Evolutionary conservation across 345 rosid genomes (phyloP), one percentile per base, ranked within the genome.

Genomic region (Eucalyptus caleyi): DNA sequence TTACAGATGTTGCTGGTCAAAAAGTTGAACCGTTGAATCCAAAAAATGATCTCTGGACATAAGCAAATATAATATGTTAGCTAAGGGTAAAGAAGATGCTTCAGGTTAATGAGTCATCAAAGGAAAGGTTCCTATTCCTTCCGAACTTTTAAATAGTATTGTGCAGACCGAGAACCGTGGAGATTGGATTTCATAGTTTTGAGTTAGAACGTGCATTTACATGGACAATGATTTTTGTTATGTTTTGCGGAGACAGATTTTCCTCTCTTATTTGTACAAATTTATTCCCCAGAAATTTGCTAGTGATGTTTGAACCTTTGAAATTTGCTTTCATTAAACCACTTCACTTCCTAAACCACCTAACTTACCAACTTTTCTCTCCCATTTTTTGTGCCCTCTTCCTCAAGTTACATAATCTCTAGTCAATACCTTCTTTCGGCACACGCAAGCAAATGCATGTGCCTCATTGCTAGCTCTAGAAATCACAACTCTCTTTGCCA

Each of bases 1-100:
- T 77, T 53, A 45, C 34, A 3, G 50, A 56, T 37, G 50, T 30
- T 26, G 88, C 88, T 72, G 40, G 30, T 95, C 93, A 96, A 95
- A 96, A 96, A 21, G 97, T 97, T 77, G 97, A 94, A 89, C 97
- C 99, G 34, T 95, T 96, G 87, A 92, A 97, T 87, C 99, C 98
- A 30, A 96, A 90, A 94, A 95, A 95, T 13, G 97, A 90, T 62
- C 89, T 90, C 91, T 90, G 89, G 87, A 88, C 69, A 85, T 51
- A 86, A 86, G 59, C 19, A 51, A 65, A 62, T 12, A 40, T 45
- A 27, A 40, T 21, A 77, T 11, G 85, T 77, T 77, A 77, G 85
- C 85, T 11, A 11, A 11, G 85, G 85, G 16, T 77, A 77, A 77
- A 77, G 16, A 37, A 40, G 32, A 65, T 53, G 59, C 24, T 53